Base-by-base conservation (phyloP, 768 basidiomycete genomes). In the Ramaria sp. region DNA sequence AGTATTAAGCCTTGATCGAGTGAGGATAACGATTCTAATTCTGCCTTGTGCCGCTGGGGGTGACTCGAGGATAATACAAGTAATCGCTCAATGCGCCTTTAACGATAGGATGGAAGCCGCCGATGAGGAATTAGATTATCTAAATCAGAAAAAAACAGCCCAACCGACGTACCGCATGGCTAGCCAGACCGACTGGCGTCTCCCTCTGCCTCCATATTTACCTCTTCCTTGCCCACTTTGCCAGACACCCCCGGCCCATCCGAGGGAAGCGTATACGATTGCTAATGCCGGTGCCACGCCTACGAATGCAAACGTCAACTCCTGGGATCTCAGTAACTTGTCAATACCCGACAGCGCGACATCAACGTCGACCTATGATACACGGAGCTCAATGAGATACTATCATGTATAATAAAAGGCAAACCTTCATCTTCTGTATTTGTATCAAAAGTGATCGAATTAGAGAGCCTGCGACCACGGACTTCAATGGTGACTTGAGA, bases 241-340 rank as follows among this genome's bases (percentile, higher is more conserved):
- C 71, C 80, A 81, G 0, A 87, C 57, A 1, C 70, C 69, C 11
- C 71, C 62, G 3, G 85, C 31, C 66, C 78, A 83, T 9, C 80
- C 81, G 15, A 78, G 75, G 2, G 77, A 58, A 1, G 84, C 73
- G 62, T 93, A 94, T 3, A 93, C 78, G 34, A 98, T 72, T 4
- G 85, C 80, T 50, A 97, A 70, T 0, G 88, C 85, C 9, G 95
- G 95, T 0, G 95, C 93, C 15, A 98, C 86, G 61, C 94, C 94
- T 59, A 97, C 92, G 64, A 97, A 97, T 5, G 89, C 95, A 64
- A 99, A 99, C 1, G 92, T 96, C 45, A 96, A 75, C 66, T 95
- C 91, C 70, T 96, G 93, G 1, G 91, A 94, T 62, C 86, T 91
- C 61, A 98, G 82, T 54, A 98, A 74, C 65, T 87, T 91, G 69